These are phyloP conservation scores for Shiraia sp. DNA, from an alignment of 2,329 filamentous ascomycete genomes.

Conservation along the genomic window DNA sequence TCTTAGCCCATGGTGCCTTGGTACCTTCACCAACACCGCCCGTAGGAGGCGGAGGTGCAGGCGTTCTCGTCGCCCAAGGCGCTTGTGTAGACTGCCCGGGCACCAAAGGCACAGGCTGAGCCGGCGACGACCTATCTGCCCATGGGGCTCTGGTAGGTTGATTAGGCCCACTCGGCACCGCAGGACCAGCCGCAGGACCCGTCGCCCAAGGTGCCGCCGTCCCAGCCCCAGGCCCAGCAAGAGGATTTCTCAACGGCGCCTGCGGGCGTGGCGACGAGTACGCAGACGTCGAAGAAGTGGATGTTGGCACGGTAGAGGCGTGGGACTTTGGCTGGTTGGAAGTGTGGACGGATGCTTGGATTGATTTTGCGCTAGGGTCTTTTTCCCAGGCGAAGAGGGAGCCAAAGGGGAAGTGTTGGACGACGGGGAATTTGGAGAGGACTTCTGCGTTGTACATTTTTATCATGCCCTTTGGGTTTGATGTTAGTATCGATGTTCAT, in stretches of 20 bases:
- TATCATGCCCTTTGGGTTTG: conserved; percentile 78
- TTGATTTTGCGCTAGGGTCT: conserved; percentile 46
- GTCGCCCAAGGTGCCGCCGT: conserved; percentile 13
- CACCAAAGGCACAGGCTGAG: conserved; percentile 22
- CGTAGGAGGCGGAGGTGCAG: conserved; percentile 20
- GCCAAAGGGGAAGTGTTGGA: conserved; percentile 78
- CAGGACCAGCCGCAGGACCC: neutral
- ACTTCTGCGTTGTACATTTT: conserved; percentile 99
- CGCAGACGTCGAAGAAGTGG: conserved; percentile 15
- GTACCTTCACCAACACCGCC: conserved; percentile 20
- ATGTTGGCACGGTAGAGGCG: conserved; percentile 12
- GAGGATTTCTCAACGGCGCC: conserved; percentile 27
- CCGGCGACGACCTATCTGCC: conserved; percentile 9
- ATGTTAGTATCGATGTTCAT: conserved; percentile 7
- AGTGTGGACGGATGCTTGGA: conserved; percentile 41
- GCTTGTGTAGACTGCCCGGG: conserved; percentile 40
- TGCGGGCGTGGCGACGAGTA: conserved; percentile 20
- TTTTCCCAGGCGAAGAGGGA: conserved; percentile 54
- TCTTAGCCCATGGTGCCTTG: conserved; percentile 30
- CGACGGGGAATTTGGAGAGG: conserved; percentile 92
- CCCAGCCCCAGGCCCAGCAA: conserved; percentile 2
- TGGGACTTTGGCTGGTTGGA: conserved; percentile 38
- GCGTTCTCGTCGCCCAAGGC: conserved; percentile 29
- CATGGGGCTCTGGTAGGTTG: conserved; percentile 41
- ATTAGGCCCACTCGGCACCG: conserved; percentile 32